Base-by-base conservation (phyloP, 306 rosid species). In the Carpinus viminea region DNA sequence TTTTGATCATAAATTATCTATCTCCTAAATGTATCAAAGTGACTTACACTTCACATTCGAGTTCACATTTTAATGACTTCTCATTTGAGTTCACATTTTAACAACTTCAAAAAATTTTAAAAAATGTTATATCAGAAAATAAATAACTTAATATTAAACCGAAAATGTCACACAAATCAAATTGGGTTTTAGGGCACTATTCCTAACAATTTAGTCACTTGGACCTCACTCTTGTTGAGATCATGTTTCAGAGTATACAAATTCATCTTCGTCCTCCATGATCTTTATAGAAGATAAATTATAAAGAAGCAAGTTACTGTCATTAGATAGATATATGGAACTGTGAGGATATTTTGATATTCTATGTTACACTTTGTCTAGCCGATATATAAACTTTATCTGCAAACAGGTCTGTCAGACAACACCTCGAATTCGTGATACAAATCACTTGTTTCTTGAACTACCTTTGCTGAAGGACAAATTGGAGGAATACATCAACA, bases 371-470 rank as follows among this genome's bases (percentile, higher is more conserved):
- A 61, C 9, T 61, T 61, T 0, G 0, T 59, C 16, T 61, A 4
- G 8, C 26, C 26, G 68, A 60, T 60, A 36, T 12, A 2, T 17
- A 43, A 17, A 26, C 71, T 66, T 38, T 38, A 18, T 38, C 3
- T 16, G 20, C 21, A 8, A 70, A 53, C 88, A 95, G 98, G 91
- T 92, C 45, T 95, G 98, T 89, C 92, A 82, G 79, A 81, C 78
- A 8, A 4, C 87, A 77, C 98, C 98, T 28, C 91, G 74, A 10
- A 86, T 89, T 75, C 91, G 97, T 48, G 96, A 93, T 74, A 95
- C 98, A 12, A 90, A 89, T 76, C 98, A 95, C 83, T 75, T 95
- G 87, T 95, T 95, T 90, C 93, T 95, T 73, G 98, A 95, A 80
- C 96, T 95, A 28, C 98, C 98, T 52, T 82, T 85, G 74, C 84